phyloP scores from a whole-genome alignment of 768 basidiomycete genomes.

The Suillus tomentosus region DNA sequence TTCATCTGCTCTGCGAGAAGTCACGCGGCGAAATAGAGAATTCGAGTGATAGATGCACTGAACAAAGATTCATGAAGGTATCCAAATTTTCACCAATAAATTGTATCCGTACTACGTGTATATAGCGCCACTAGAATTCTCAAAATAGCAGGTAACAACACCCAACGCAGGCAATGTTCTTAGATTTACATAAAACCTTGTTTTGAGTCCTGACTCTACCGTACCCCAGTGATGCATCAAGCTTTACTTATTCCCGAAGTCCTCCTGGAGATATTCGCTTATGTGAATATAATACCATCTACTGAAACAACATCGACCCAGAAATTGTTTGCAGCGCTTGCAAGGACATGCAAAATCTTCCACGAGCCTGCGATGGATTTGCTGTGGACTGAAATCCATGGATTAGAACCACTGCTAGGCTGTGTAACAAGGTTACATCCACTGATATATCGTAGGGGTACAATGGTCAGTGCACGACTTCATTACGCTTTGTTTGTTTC shows the following conservation, averaged over 20 bases:
- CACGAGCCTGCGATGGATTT: neutral
- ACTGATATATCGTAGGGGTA: neutral
- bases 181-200: neutral
- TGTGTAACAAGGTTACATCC: neutral
- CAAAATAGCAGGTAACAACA: neutral
- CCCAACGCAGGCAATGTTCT: neutral
- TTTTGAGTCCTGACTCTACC: too few species aligned
- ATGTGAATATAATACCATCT: neutral
- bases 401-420: neutral
- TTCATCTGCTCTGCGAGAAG: too few species aligned
- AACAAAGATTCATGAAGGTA: neutral
- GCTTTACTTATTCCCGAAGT: neutral
- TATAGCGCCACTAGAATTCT: neutral
- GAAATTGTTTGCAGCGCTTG: neutral
- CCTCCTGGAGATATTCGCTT: neutral
- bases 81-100: neutral
- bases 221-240: neutral
- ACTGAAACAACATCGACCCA: too few species aligned
- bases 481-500: neutral
- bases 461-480: neutral
- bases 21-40: neutral
- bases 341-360: neutral
- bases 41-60: neutral
- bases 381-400: neutral
- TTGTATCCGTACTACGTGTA: neutral